Base-by-base conservation (phyloP, 1,139 yeast genomes). In the Taphrina wiesneri region DNA sequence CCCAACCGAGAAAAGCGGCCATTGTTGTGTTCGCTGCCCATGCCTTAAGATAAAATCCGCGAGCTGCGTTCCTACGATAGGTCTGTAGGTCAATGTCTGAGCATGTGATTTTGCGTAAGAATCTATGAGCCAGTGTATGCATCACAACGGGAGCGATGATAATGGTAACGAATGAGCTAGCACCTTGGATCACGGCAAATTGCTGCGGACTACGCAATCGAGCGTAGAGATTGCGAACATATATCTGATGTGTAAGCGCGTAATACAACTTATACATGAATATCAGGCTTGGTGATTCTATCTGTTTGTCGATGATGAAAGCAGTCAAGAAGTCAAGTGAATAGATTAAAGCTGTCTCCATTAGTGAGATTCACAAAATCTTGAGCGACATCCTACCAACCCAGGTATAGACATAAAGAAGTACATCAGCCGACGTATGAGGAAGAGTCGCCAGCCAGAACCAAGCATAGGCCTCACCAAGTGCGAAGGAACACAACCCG, bases 1-100 rank as follows among this genome's bases (percentile, higher is more conserved):
- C 54, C 69, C 69, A 67, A 28, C 69, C 69, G 21, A 67, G 47
- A 41, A 67, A 67, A 1, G 69, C 66, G n/a, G 67, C 54, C 67
- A 67, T 67, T 17, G 68, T 67, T 19, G 66, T 57, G 47, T 67
- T 66, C 28, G 64, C 64, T 15, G 69, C 69, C 60, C 67, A 54
- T 19, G 67, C 56, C 45, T 67, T 66, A 23, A 67, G 56, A 45
- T 67, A 67, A 32, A 67, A 66, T 3, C 65, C 63, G 41, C 69
- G 59, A 19, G 66, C 68, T 23, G 63, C 52, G 17, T 67, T 67
- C 53, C 43, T 67, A 3, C 65, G 54, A 32, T 66, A 65, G 17
- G 45, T 28, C 34, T 41, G 39, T 15, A 56, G 51, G 11, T 56
- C 62, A 25, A 52, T 25, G 3, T 45, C 54, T 26, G 62, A 32